Evolutionary conservation across 2,329 filamentous ascomycete species (phyloP).

Genomic region (Penicillium thymicola): DNA sequence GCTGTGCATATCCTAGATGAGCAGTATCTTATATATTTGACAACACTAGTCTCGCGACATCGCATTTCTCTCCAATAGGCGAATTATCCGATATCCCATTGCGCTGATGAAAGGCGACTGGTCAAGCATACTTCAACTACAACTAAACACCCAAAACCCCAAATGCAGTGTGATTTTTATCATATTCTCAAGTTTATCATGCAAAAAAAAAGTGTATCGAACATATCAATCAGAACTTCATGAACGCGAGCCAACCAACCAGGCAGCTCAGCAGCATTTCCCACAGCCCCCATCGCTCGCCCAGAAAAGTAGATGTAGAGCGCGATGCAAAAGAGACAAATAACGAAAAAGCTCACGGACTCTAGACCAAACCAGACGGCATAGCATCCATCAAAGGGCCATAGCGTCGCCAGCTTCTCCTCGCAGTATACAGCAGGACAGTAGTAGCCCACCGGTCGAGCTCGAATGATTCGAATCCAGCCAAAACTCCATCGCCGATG

Average conservation of each 20-base stretch:
- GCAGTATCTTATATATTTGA: neutral
- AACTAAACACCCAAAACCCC: neutral
- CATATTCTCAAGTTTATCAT: slow-evolving; percentile 4
- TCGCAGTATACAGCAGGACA: neutral
- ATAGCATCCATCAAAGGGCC: neutral
- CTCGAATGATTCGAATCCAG: slow-evolving; percentile 2
- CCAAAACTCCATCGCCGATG: slow-evolving; percentile 6
- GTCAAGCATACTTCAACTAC: neutral
- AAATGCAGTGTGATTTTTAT: neutral
- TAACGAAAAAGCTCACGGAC: neutral
- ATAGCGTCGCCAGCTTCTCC: neutral
- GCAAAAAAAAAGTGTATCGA: slow-evolving; percentile 9
- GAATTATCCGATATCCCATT: neutral
- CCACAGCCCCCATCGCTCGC: neutral
- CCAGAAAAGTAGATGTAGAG: neutral
- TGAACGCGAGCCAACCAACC: slow-evolving; percentile 2
- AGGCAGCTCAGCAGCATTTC: slow-evolving; percentile 2
- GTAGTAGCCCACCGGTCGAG: neutral
- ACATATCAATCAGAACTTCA: slow-evolving; percentile 12
- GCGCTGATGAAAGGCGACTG: neutral
- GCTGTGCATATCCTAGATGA: neutral
- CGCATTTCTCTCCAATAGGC: neutral
- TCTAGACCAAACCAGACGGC: neutral
- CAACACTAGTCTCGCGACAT: neutral
- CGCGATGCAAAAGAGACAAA: neutral